Evolutionary conservation across 306 rosid genomes (phyloP).

Genomic region (Castanospermum australe): DNA sequence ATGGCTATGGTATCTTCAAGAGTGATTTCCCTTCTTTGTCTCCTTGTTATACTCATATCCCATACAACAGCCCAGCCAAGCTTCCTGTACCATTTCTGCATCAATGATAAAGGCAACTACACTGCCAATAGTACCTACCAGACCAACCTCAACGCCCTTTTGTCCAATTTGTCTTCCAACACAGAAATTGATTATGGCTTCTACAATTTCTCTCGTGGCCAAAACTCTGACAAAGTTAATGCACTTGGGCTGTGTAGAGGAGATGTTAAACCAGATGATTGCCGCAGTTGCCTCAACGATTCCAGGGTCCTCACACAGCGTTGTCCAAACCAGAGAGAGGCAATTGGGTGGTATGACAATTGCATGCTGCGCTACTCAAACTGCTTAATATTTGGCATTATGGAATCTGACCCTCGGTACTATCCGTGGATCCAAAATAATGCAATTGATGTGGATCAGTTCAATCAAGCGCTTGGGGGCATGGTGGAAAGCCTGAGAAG

Average conservation of each 20-base stretch:
- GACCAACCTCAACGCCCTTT: slow-evolving; percentile 28
- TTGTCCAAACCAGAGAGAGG: slow-evolving; percentile 26
- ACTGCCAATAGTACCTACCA: slow-evolving; percentile 27
- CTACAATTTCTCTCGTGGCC: slow-evolving; percentile 28
- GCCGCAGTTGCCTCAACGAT: slow-evolving; percentile 23
- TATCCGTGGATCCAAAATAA: not conserved
- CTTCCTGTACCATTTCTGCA: not conserved
- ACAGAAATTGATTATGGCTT: not conserved
- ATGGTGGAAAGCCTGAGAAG: not conserved
- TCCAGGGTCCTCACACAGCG: not conserved
- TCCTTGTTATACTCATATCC: not conserved
- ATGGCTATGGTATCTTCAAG: not conserved
- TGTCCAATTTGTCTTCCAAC: too few species aligned
- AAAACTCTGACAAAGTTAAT: not conserved
- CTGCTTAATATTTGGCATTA: not conserved
- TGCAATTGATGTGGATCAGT: too few species aligned
- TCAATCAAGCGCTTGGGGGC: too few species aligned
- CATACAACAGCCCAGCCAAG: not conserved
- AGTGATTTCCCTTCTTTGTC: not conserved
- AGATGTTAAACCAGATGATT: not conserved
- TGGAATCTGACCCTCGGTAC: not conserved
- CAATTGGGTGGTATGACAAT: slow-evolving; percentile 16
- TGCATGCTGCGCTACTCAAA: slow-evolving; percentile 34
- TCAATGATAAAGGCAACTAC: not conserved
- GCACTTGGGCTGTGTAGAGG: slow-evolving; percentile 40